Percentiles rank a stretch among this genome's conserved stretches.
Conservation (phyloP, 169 alveolate species). For the Theileria parva region DNA sequence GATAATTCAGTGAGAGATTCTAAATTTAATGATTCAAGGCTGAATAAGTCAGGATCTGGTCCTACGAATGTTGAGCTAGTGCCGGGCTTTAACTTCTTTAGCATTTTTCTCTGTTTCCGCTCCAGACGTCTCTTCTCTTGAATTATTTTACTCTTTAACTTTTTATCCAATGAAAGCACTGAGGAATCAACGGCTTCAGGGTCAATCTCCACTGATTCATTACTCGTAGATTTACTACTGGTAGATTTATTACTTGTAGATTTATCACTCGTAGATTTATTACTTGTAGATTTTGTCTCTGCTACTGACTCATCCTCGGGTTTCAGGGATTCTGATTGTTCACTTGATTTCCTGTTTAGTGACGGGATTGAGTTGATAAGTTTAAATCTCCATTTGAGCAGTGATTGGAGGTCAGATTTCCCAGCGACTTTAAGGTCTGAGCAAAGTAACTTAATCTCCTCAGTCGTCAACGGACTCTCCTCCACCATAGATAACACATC, state of each 20-base stretch:
- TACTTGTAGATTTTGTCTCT: too few relatives aligned
- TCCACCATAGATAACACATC: constrained; percentile 48
- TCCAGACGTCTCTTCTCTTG: constrained; percentile 62
- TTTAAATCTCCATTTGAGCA: constrained; percentile 86
- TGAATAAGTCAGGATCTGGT: constrained; percentile 52
- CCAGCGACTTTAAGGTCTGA: constrained; percentile 86
- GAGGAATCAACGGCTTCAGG: constrained; percentile 45
- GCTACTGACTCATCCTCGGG: background rate
- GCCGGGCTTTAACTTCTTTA: constrained; percentile 72
- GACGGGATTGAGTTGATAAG: constrained; percentile 37
- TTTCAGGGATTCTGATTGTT: background rate
- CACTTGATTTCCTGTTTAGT: background rate
- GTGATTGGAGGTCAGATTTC: constrained; percentile 78
- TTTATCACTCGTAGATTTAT: too few relatives aligned
- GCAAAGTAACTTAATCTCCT: constrained; percentile 76
- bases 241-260: too few relatives aligned
- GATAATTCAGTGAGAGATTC: too few relatives aligned
- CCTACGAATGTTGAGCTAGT: constrained; percentile 56
- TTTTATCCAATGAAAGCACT: constrained; percentile 14
- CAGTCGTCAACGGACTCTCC: constrained; percentile 71
- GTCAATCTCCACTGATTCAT: constrained; percentile 22
- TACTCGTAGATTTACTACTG: constrained; percentile 13
- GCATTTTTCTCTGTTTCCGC: constrained; percentile 66
- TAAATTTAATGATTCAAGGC: background rate
- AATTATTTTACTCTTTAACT: constrained; percentile 49